These are phyloP conservation scores for Polychaeton citri DNA, from an alignment of 2,329 filamentous ascomycete species.

Conservation along the genomic window DNA sequence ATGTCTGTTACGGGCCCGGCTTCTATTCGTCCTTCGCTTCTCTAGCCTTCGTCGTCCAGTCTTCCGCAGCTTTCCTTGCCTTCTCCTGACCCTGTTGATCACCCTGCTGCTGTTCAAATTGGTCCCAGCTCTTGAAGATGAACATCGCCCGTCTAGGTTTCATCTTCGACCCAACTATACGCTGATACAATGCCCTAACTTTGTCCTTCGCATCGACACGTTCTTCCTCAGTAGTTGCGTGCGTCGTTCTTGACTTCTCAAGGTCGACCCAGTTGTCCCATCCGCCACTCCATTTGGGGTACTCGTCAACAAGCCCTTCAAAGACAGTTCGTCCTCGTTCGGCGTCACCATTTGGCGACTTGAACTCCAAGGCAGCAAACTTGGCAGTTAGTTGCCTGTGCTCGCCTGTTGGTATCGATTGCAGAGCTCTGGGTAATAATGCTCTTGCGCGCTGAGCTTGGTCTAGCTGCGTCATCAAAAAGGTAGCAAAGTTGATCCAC, in stretches of 20 bases:
- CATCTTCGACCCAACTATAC: slow-evolving; percentile 50
- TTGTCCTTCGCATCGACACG: slow-evolving; percentile 49
- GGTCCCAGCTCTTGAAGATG: slow-evolving; percentile 85
- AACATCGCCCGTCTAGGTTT: slow-evolving; percentile 73
- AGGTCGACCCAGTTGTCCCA: slow-evolving; percentile 89
- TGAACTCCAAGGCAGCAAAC: slow-evolving; percentile 87
- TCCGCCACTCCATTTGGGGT: slow-evolving; percentile 78
- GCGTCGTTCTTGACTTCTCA: slow-evolving; percentile 38
- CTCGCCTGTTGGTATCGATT: slow-evolving; percentile 59
- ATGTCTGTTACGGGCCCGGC: no score
- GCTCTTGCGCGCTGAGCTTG: slow-evolving; percentile 62
- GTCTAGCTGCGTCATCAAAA: slow-evolving; percentile 63
- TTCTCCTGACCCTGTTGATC: slow-evolving; percentile 47
- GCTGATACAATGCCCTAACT: slow-evolving; percentile 53
- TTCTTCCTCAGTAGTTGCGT: slow-evolving; percentile 19
- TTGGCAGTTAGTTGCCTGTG: slow-evolving; percentile 68
- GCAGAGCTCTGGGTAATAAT: slow-evolving; percentile 69
- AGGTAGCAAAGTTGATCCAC: slow-evolving; percentile 91
- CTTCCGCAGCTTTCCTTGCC: slow-evolving; percentile 16
- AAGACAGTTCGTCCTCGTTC: slow-evolving; percentile 93
- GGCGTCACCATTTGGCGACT: slow-evolving; percentile 63
- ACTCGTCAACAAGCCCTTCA: slow-evolving; percentile 70
- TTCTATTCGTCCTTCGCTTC: slow-evolving; percentile 7
- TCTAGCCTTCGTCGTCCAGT: slow-evolving; percentile 1
- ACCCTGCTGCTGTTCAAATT: slow-evolving; percentile 65